A percentile compares a stretch with the other conserved stretches of the same genome.
Evolutionary conservation across 2,329 filamentous ascomycete genomes (phyloP).

Genomic region (Pestalotiopsis sp.): DNA sequence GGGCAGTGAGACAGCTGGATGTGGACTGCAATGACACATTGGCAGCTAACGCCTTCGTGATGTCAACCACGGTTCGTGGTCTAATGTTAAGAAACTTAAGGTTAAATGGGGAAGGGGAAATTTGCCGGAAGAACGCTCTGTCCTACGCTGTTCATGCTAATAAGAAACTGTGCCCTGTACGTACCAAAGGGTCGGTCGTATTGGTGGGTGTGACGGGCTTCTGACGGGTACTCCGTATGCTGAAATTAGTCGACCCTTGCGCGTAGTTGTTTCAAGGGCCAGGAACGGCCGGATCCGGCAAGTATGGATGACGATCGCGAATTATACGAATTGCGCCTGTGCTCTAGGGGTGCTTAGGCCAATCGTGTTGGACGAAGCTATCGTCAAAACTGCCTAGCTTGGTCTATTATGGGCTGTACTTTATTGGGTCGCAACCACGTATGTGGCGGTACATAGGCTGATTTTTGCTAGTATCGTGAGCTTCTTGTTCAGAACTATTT

Average conservation of each 20-base stretch:
- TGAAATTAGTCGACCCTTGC: slow-evolving; percentile 1
- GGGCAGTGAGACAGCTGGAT: neutral
- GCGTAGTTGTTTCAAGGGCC: neutral
- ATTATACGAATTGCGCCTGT: neutral
- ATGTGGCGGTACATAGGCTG: neutral
- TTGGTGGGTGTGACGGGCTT: neutral
- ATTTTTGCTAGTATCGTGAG: neutral
- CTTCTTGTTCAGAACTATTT: neutral
- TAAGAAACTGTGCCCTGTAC: neutral
- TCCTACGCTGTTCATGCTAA: neutral
- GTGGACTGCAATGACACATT: slow-evolving; percentile 2
- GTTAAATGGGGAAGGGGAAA: neutral
- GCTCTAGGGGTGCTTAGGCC: neutral
- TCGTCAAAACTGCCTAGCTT: neutral
- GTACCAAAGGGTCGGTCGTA: neutral
- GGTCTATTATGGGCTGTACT: neutral
- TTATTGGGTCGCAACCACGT: neutral
- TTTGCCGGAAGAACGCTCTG: neutral
- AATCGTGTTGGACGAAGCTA: neutral
- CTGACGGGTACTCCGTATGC: neutral
- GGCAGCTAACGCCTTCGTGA: neutral
- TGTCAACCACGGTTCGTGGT: neutral
- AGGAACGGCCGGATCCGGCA: neutral
- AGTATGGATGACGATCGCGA: neutral
- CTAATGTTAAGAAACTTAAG: neutral